Evolutionary conservation across 257 asterid genomes (phyloP), one percentile per base, ranked within the genome.

Genomic region (Euphrasia confusa): DNA sequence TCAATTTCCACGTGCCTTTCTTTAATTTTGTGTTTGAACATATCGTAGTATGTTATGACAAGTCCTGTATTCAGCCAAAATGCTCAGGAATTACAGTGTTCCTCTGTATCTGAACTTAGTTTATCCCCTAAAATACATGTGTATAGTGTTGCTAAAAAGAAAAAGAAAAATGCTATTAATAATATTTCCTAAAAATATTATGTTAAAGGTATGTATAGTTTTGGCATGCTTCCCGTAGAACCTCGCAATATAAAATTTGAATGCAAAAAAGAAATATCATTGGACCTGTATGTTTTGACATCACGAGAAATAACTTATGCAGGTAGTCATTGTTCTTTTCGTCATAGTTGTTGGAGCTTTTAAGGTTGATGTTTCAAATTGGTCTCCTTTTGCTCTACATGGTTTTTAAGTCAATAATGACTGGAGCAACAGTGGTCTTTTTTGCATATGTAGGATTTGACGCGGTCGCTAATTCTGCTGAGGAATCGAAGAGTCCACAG

Each of bases 401-500:
- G 99, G 97, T 54, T 68, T n/a, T 68, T 64, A 77, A 81, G 70
- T 65, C 87, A 60, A 68, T 92, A 69, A 58, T 92, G 78, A 92
- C 99, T 10, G 99, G 97, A 76, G 99, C 97, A 69, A 89, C 97
- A 14, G 91, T 92, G 57, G 97, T 86, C 67, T 92, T 92, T 84
- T 92, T 92, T 80, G 95, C 99, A 59, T 92, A 92, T 68, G 99
- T 89, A 66, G 97, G 97, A 68, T 92, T 92, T 70, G 99, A 92
- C 71, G 99, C 96, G n/a, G 99, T 92, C 63, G 99, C 99, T 68
- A 92, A 89, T 77, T 89, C 99, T 73, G 99, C 99, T 2, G 99
- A 92, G 81, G 99, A 92, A 78, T 77, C 96, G 66, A 92, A 86
- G 82, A 89, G 75, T 63, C 99, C 99, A 24, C 95, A 92, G 94